Evolutionary conservation across 148 eudicot species (phyloP), one percentile per base, ranked within the genome.

Genomic region (Gaultheria prostrata): DNA sequence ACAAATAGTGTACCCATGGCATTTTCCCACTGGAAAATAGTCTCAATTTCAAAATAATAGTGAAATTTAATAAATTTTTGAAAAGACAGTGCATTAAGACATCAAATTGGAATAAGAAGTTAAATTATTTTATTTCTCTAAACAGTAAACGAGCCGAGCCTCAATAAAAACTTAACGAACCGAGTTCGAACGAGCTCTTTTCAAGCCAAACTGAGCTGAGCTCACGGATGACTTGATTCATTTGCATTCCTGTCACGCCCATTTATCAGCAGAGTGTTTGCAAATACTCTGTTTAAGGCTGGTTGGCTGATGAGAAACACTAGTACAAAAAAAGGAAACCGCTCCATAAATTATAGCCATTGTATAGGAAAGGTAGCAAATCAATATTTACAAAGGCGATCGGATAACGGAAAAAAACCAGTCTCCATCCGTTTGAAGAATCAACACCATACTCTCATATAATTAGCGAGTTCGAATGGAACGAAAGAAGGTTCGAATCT

Each of bases 401-500:
- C 50, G 1, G 35, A 32, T 15, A 28, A 30, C 48, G 17, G 14
- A 65, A 3, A 4, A 26, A 14, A 67, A 13, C 18, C 18, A 30
- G 35, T 54, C 26, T 17, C 21, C 69, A 79, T 20, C 81, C 9
- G 35, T 78, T 67, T 51, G 80, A 49, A 78, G 45, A 45, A 80
- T 26, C 11, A 3, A 32, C 63, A 77, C 32, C 5, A 24, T 43
- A 80, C 69, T 63, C 46, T 24, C 4, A 74, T 74, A 14, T 28
- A 53, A 33, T 80, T n/a, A 33, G 39, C 75, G 3, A 45, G 39
- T n/a, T n/a, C 12, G 1, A 63, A 48, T 17, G 83, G 59, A 65
- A 30, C 17, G 2, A 67, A 0, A 30, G 45, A 46, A 65, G 13
- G 21, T 80, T 80, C 32, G 11, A 46, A 80, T 80, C 82, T 63